Conservation (phyloP, 805 yeast genomes). For the Starmera dryadoides region DNA sequence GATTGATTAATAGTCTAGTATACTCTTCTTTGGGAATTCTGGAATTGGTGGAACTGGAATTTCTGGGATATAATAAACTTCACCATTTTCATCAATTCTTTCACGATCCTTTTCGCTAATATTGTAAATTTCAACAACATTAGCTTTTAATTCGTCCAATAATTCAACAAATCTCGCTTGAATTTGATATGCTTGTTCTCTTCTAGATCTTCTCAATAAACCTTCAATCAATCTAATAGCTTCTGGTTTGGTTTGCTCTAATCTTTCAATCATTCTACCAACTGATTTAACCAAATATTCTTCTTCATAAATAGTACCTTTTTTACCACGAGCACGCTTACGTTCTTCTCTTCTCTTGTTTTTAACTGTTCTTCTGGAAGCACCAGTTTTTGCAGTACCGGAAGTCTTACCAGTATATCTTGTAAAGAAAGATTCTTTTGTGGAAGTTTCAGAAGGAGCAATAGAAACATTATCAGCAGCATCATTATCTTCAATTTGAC, state of each 20-base stretch:
- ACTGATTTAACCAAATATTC: conserved; percentile 86
- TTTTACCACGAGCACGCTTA: conserved; percentile 93
- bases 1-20: conserved; percentile 61
- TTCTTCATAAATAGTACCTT: conserved; percentile 96
- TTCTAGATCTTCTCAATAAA: conserved; percentile 60
- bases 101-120: conserved; percentile 84
- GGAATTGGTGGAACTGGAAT: conserved; percentile 63
- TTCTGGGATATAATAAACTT: conserved; percentile 68
- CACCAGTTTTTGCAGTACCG: conserved; percentile 96
- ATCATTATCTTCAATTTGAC: conserved; percentile 50
- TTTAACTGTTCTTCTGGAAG: conserved; percentile 85
- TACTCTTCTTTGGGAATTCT: conserved; percentile 51
- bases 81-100: conserved; percentile 84
- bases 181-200: conserved; percentile 75
- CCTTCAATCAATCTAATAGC: conserved; percentile 69
- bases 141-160: conserved; percentile 44
- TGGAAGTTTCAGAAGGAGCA: conserved; percentile 91
- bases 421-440: conserved; percentile 89
- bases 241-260: conserved; percentile 68
- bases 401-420: conserved; percentile 94
- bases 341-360: conserved; percentile 93
- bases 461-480: conserved; percentile 90
- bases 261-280: conserved; percentile 80
- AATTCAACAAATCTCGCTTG: conserved; percentile 63
- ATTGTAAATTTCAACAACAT: conserved; percentile 68